Percentiles rank a stretch among this genome's conserved stretches.
Evolutionary conservation across 2,329 filamentous ascomycete genomes (phyloP).

Genomic region (Fusarium equiseti): DNA sequence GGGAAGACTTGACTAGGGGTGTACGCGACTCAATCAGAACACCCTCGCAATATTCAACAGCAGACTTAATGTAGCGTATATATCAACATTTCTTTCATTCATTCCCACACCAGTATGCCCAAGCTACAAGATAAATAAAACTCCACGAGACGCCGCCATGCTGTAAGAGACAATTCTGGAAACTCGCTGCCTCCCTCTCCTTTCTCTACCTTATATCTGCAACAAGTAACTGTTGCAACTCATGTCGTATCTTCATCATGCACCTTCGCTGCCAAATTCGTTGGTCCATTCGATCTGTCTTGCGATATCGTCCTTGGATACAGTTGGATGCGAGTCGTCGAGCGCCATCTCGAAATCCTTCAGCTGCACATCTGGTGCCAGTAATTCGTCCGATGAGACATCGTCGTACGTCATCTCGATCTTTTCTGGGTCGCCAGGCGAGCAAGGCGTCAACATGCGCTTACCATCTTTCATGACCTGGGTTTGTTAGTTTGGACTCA

Average conservation of each 20-base stretch:
- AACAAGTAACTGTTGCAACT: slow-evolving; percentile 8
- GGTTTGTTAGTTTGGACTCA: slow-evolving; percentile 1
- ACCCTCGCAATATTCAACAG: background rate
- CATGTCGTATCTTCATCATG: slow-evolving; percentile 54
- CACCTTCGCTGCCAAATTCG: slow-evolving; percentile 94
- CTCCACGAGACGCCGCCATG: slow-evolving; percentile 44
- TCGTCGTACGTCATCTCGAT: slow-evolving; percentile 95
- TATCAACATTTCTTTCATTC: slow-evolving; percentile 21
- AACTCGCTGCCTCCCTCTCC: slow-evolving; percentile 30
- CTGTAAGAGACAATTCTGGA: slow-evolving; percentile 43
- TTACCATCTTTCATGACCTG: slow-evolving; percentile 78
- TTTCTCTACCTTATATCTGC: slow-evolving; percentile 5
- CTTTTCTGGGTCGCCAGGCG: slow-evolving; percentile 86
- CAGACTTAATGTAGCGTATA: background rate
- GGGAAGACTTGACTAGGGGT: background rate
- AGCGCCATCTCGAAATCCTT: slow-evolving; percentile 97
- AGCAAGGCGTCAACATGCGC: slow-evolving; percentile 87
- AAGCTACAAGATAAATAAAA: slow-evolving; percentile 41
- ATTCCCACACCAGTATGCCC: slow-evolving; percentile 31
- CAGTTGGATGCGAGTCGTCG: slow-evolving; percentile 87
- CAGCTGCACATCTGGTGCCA: slow-evolving; percentile 86
- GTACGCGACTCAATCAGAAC: background rate
- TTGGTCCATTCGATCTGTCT: slow-evolving; percentile 93
- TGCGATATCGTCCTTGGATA: slow-evolving; percentile 86
- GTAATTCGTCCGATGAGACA: slow-evolving; percentile 83